Conservation (phyloP, 1,139 yeast species). For the Yamadazyma mexicana region DNA sequence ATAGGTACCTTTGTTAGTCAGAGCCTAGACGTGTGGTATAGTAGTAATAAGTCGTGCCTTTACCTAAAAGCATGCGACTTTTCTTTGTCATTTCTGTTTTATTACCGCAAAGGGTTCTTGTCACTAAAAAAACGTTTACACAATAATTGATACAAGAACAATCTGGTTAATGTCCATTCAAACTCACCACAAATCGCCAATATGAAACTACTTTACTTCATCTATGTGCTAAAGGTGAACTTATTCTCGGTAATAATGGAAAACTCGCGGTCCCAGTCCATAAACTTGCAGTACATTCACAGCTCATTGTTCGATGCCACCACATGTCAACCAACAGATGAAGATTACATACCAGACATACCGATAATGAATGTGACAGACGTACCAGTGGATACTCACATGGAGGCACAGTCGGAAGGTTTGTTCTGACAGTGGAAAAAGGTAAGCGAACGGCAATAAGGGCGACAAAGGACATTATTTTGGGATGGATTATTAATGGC, state of each 20-base stretch:
- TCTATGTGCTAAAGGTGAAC: slow-evolving; percentile 41
- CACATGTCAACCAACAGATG: slow-evolving; percentile 18
- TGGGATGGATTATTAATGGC: not conserved
- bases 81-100: too few species aligned
- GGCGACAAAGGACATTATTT: not conserved
- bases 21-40: too few species aligned
- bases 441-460: too few species aligned
- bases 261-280: slow-evolving; percentile 35
- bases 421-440: not conserved
- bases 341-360: slow-evolving; percentile 13
- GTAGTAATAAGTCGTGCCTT: not conserved
- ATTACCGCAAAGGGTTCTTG: not conserved
- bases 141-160: too few species aligned
- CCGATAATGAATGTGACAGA: slow-evolving; percentile 7
- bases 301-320: slow-evolving; percentile 37
- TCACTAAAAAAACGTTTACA: not conserved
- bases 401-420: not conserved
- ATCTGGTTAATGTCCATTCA: too few species aligned
- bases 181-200: not conserved
- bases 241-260: slow-evolving; percentile 37
- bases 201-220: slow-evolving; percentile 37
- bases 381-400: slow-evolving; percentile 4
- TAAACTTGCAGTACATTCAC: slow-evolving; percentile 33
- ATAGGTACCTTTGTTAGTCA: too few species aligned
- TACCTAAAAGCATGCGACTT: not conserved